Base-by-base conservation (phyloP, 176 grass and related monocot genomes). In the Saccharum officinarum region DNA sequence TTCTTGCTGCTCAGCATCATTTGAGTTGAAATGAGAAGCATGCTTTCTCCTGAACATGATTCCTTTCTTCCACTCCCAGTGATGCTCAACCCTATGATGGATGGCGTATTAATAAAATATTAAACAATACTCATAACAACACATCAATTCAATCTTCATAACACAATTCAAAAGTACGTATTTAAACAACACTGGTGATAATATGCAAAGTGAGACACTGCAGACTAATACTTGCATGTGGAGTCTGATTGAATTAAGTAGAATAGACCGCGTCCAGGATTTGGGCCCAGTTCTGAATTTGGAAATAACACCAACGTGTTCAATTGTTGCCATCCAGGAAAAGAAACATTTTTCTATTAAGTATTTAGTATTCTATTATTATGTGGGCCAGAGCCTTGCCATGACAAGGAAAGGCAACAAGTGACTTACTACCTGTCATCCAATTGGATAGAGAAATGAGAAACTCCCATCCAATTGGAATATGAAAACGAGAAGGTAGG, bases 1-100 rank as follows among this genome's bases (percentile, higher is more conserved):
- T 83, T 94, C 76, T 71, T 69, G 60, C 75, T 82, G 87, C 36
- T 92, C 86, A 39, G 71, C 71, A 71, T 88, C 77, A 82, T 72
- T 86, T 55, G 74, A 75, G 70, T 80, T 82, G 69, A 80, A 82
- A 79, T 86, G 89, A 69, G 84, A 26, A 45, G 44, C 64, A 3
- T 92, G 90, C 80, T 92, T 94, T 72, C 71, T 92, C 34, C 92
- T 76, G 65, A 94, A 94, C 94, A 97, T 97, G 86, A 72, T 81
- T 84, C 5, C 62, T 65, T 67, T 74, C 67, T 88, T 76, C 50
- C 26, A 41, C 63, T 82, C 54, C 60, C 30, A 76, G 4, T 36
- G 60, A 57, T 23, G 39, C 6, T 88, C 25, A 71, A 54, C 33
- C 47, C 38, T 91, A 44, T 33, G 54, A 52, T 39, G 60, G 47